phyloP scores from a whole-genome alignment of 202 grass and related monocot genomes.

The Musa balbisiana region DNA sequence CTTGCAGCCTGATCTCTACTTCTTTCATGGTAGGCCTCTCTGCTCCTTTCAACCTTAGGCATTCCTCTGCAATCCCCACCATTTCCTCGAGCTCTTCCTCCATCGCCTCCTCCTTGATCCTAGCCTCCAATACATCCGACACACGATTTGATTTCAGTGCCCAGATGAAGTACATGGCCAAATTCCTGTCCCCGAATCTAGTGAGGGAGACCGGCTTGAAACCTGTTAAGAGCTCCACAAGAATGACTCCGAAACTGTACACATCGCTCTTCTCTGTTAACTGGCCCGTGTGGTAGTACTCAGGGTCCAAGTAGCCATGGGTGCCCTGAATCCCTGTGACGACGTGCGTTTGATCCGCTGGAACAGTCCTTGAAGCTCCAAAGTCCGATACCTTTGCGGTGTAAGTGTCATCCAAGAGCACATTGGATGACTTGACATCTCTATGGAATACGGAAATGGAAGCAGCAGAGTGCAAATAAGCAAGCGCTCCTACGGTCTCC shows the following conservation, averaged over 20 bases:
- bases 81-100: constrained; percentile 27
- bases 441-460: constrained; percentile 57
- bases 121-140: constrained; percentile 39
- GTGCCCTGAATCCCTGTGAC: constrained; percentile 11
- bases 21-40: constrained; percentile 46
- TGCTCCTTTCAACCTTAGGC: constrained; percentile 45
- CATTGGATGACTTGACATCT: constrained; percentile 51
- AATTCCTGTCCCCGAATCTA: constrained; percentile 22
- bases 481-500: constrained; percentile 34
- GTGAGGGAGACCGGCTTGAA: constrained; percentile 17
- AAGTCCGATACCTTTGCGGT: constrained; percentile 12
- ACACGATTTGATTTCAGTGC: constrained; percentile 23
- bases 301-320: constrained; percentile 11
- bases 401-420: constrained; percentile 2
- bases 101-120: constrained; percentile 36
- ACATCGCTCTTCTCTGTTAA: constrained; percentile 62
- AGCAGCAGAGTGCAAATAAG: constrained; percentile 32
- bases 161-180: constrained; percentile 36
- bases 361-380: not conserved
- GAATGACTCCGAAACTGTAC: constrained; percentile 61
- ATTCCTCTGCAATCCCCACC: constrained; percentile 34
- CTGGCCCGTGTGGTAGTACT: constrained; percentile 9
- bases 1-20: constrained; percentile 48
- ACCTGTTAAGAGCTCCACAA: constrained; percentile 58
- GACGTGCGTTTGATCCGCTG: not conserved